phyloP scores from a whole-genome alignment of 2,329 filamentous ascomycete species.

The Stylonectria norvegica region DNA sequence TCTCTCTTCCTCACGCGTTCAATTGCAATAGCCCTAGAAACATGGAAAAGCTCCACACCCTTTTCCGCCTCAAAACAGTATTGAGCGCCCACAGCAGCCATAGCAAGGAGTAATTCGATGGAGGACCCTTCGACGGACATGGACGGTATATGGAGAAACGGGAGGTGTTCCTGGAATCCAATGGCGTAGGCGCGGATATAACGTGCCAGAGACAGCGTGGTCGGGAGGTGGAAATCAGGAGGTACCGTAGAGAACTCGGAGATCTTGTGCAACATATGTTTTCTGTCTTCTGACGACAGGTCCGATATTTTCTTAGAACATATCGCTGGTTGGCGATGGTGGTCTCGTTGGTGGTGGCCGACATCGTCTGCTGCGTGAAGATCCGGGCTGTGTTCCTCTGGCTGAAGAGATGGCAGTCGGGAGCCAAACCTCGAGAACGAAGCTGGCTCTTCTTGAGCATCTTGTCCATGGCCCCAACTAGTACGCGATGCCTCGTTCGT shows the following conservation, averaged over 20 bases:
- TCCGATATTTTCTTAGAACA: background rate
- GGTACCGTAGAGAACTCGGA: background rate
- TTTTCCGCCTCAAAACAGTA: slow-evolving; percentile 8
- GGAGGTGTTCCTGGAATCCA: slow-evolving; percentile 12
- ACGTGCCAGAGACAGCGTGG: slow-evolving; percentile 3
- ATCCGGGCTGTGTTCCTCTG: background rate
- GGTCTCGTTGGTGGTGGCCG: background rate
- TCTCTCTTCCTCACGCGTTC: background rate
- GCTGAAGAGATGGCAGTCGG: background rate
- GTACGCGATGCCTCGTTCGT: background rate
- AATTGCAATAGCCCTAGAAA: background rate
- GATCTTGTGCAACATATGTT: background rate
- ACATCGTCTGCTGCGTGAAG: background rate
- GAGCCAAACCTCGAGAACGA: background rate
- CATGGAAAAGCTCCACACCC: slow-evolving; percentile 4
- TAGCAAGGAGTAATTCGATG: slow-evolving; percentile 1
- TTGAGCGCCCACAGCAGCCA: slow-evolving; percentile 8
- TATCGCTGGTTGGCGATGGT: background rate
- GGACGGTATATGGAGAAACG: slow-evolving; percentile 10
- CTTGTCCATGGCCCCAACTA: background rate
- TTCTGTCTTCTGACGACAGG: background rate
- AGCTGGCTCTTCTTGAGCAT: background rate
- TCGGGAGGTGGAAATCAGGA: background rate
- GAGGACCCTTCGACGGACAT: background rate
- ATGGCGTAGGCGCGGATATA: slow-evolving; percentile 13